These are phyloP conservation scores for Hymenoscyphus linearis DNA, from an alignment of 2,329 filamentous ascomycete species.

Conservation along the genomic window DNA sequence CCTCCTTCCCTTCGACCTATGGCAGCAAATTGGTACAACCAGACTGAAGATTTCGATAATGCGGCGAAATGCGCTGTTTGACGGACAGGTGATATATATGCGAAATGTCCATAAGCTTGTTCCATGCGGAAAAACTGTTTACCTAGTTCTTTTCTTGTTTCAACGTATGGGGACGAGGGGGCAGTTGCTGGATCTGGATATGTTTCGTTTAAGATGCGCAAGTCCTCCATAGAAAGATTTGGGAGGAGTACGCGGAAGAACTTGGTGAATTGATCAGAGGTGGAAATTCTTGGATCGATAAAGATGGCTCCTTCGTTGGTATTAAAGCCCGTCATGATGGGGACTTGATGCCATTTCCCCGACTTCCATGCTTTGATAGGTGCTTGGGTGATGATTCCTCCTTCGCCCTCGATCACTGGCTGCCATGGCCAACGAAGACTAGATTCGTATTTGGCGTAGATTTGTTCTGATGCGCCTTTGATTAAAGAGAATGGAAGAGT, in stretches of 20 bases:
- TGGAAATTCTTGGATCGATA: conserved; percentile 45
- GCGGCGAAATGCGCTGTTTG: conserved; percentile 47
- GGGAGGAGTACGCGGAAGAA: conserved; percentile 62
- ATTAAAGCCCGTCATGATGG: conserved; percentile 66
- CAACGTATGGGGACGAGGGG: conserved; percentile 37
- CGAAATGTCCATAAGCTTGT: conserved; percentile 58
- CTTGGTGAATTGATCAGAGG: conserved; percentile 46
- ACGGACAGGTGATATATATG: conserved; percentile 58
- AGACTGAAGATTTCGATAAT: conserved; percentile 35
- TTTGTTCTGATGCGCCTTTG: conserved; percentile 36
- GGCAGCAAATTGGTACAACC: conserved; percentile 57
- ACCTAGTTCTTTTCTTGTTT: conserved; percentile 38
- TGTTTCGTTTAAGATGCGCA: conserved; percentile 49
- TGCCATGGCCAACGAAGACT: conserved; percentile 60
- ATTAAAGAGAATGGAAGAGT: conserved; percentile 37
- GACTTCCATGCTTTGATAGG: conserved; percentile 56
- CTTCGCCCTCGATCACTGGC: conserved; percentile 56
- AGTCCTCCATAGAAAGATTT: conserved; percentile 44
- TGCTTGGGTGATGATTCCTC: conserved; percentile 48
- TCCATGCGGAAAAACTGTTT: conserved; percentile 53
- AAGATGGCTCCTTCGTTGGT: conserved; percentile 65
- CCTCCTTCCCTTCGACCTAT: conserved; percentile 29
- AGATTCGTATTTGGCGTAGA: conserved; percentile 41
- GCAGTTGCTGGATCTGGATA: conserved; percentile 55
- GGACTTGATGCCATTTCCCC: conserved; percentile 48